Evolutionary conservation across 2,329 filamentous ascomycete genomes (phyloP).

Genomic region (Stagonosporopsis vannaccii): DNA sequence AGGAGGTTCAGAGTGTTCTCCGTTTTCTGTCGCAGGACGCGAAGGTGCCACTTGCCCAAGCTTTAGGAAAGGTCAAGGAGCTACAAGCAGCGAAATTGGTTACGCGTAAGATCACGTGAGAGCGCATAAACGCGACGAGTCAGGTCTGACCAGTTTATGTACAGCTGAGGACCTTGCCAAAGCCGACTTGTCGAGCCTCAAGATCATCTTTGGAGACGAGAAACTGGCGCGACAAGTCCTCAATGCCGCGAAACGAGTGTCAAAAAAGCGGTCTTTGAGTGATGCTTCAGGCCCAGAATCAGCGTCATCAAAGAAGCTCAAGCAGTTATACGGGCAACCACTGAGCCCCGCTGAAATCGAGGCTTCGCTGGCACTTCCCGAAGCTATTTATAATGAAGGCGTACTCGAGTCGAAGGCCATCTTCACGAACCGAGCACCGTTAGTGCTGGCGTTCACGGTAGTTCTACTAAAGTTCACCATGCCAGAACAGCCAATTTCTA

Average conservation of each 20-base stretch:
- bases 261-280: constrained; percentile 61
- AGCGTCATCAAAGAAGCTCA: constrained; percentile 46
- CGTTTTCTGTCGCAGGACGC: constrained; percentile 66
- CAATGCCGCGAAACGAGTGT: constrained; percentile 63
- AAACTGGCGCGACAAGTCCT: constrained; percentile 65
- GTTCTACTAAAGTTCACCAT: constrained; percentile 79
- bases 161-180: constrained; percentile 59
- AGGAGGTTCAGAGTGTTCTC: constrained; percentile 57
- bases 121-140: constrained; percentile 25
- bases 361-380: constrained; percentile 66
- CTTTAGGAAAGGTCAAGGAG: constrained; percentile 63
- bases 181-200: constrained; percentile 53
- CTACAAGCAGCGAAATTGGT: constrained; percentile 59
- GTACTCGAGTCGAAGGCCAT: constrained; percentile 66
- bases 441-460: constrained; percentile 82
- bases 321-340: constrained; percentile 38
- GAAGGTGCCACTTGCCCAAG: constrained; percentile 62
- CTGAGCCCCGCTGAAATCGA: constrained; percentile 66
- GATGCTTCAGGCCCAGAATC: constrained; percentile 21
- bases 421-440: constrained; percentile 79
- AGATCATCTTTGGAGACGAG: constrained; percentile 57
- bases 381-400: constrained; percentile 63
- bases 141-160: constrained; percentile 23
- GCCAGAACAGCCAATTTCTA: constrained; percentile 86
- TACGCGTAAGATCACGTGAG: constrained; percentile 56